Percentiles rank a stretch among this genome's conserved stretches.
Conservation (phyloP, 805 yeast species). For the Candida palmyrensis region DNA sequence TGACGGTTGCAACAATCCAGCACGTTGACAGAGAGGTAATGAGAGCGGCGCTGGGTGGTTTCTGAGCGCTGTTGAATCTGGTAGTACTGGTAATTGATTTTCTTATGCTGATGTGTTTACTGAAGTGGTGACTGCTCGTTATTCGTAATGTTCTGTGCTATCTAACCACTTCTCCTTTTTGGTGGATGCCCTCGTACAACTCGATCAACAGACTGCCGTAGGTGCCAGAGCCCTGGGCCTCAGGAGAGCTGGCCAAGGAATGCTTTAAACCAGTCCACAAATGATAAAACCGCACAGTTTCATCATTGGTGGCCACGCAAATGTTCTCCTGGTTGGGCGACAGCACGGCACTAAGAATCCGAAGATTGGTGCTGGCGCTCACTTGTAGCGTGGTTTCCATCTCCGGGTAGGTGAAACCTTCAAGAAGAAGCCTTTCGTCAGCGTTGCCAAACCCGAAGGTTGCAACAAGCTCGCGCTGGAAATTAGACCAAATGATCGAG, state of each 20-base stretch:
- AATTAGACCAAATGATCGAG: constrained; percentile 68
- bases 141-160: no score
- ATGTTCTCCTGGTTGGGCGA: constrained; percentile 62
- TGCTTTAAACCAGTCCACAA: constrained; percentile 50
- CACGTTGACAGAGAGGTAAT: no score
- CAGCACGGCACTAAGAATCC: constrained; percentile 61
- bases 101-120: no score
- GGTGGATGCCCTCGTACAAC: constrained; percentile 48
- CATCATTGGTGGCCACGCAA: constrained; percentile 75
- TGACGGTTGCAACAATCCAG: no score
- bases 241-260: constrained; percentile 24
- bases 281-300: constrained; percentile 68
- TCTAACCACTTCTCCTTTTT: constrained; percentile 19
- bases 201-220: constrained; percentile 31
- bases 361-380: constrained; percentile 42
- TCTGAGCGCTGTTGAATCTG: no score
- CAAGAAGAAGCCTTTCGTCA: constrained; percentile 46
- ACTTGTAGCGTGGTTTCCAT: constrained; percentile 47
- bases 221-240: constrained; percentile 22
- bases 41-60: no score
- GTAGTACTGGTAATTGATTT: no score
- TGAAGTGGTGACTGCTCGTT: no score
- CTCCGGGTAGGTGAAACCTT: constrained; percentile 64
- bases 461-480: constrained; percentile 60
- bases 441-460: constrained; percentile 76